Evolutionary conservation across 1,139 yeast genomes (phyloP).

Genomic region (Lodderomyces metapsilosis): DNA sequence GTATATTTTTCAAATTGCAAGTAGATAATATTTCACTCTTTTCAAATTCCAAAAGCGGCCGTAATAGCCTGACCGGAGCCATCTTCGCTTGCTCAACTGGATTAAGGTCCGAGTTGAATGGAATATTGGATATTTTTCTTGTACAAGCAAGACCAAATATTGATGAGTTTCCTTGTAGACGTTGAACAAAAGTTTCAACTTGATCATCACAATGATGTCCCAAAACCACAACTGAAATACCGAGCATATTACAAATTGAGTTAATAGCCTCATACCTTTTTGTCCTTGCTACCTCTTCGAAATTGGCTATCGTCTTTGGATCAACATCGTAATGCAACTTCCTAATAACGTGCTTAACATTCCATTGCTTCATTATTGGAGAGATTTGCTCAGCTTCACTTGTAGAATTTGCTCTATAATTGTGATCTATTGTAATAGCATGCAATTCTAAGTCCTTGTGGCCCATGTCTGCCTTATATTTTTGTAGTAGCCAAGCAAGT

Average conservation of each 20-base stretch:
- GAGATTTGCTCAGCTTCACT: constrained; percentile 49
- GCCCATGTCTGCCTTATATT: constrained; percentile 21
- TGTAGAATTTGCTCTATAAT: constrained; percentile 44
- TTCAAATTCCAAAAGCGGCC: constrained; percentile 54
- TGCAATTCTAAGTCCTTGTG: constrained; percentile 25
- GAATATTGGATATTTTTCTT: constrained; percentile 23
- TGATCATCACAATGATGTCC: constrained; percentile 78
- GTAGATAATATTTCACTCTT: constrained; percentile 48
- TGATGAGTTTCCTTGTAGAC: constrained; percentile 55
- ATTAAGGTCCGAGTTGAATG: constrained; percentile 21
- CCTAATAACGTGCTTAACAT: constrained; percentile 37
- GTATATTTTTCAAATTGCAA: constrained; percentile 38
- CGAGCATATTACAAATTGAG: constrained; percentile 29
- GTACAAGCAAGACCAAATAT: constrained; percentile 57
- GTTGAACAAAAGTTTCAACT: constrained; percentile 62
- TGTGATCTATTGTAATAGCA: constrained; percentile 62
- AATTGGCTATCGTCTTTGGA: constrained; percentile 27
- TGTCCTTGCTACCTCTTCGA: constrained; percentile 59
- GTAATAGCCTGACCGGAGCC: constrained; percentile 22
- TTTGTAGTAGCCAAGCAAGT: constrained; percentile 45
- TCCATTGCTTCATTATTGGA: constrained; percentile 32
- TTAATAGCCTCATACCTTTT: constrained; percentile 48
- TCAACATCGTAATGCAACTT: constrained; percentile 33
- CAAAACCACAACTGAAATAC: constrained; percentile 38
- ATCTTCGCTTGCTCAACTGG: constrained; percentile 6